Evolutionary conservation across 2,329 filamentous ascomycete genomes (phyloP), one percentile per base, ranked within the genome.

Genomic region (Botrytis fragariae): DNA sequence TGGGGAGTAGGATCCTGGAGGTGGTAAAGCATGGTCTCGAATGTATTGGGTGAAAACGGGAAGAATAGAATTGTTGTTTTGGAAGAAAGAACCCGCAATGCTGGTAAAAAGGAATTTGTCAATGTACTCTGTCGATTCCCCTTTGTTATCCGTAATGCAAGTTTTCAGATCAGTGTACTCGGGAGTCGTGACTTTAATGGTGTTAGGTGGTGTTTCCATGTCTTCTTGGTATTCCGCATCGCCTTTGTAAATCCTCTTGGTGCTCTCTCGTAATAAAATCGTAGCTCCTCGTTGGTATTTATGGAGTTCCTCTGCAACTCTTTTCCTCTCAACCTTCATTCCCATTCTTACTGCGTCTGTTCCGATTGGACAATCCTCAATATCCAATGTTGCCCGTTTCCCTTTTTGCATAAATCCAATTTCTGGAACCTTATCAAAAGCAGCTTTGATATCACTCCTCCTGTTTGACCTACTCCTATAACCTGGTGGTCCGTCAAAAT

Each of bases 31-130:
- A 82, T 92, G 89, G 54, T 92, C 87, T 75, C 94, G 92, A 81
- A 98, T 93, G 85, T 97, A 97, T 77, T 90, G 87, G 22, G 94
- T 97, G 83, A 98, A 97, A 25, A 86, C 84, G 44, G 93, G 90
- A 37, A 99, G 91, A 83, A 99, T 98, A 72, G 94, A 97, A 86
- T 98, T 98, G 88, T 99, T 99, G 87, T 99, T 99, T 81, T 99
- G 96, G 88, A 99, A 99, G 85, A 99, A 99, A 70, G 93, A 90
- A 74, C 95, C 95, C 18, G 96, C 96, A 4, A 93, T 93, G 84
- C 97, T 98, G 81, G 91, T 91, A 84, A 99, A 97, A 80, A 91
- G 86, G 84, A 92, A 96, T 51, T 79, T 75, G 80, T 92, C 93
- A 75, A 99, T 89, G 83, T 97, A 98, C 83, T 99, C 96, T 44